These are phyloP conservation scores for Penicillium robsamsonii DNA, from an alignment of 495 filamentous ascomycete species.

Conservation along the genomic window DNA sequence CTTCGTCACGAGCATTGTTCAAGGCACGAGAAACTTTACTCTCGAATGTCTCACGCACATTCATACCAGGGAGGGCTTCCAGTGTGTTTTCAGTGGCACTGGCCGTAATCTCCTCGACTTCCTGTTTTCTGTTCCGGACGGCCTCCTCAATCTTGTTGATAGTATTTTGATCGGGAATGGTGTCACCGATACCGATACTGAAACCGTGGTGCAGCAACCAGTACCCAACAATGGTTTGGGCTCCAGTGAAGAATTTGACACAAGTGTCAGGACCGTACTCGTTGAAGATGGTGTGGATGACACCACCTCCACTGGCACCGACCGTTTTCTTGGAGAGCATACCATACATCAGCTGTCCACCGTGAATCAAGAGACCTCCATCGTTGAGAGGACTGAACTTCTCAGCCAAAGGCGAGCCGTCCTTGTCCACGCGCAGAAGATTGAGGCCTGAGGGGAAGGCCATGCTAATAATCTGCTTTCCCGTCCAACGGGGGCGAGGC, in stretches of 20 bases:
- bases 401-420: conserved; percentile 49
- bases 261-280: conserved; percentile 82
- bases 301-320: conserved; percentile 79
- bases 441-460: conserved; percentile 86
- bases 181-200: conserved; percentile 98
- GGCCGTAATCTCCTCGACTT: conserved; percentile 70
- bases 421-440: conserved; percentile 60
- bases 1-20: conserved; percentile 93
- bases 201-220: conserved; percentile 98
- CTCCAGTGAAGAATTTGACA: conserved; percentile 92
- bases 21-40: conserved; percentile 89
- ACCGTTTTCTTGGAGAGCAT: conserved; percentile 91
- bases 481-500: conserved; percentile 93
- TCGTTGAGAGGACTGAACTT: conserved; percentile 68
- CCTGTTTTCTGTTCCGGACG: conserved; percentile 73
- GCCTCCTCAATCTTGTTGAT: conserved; percentile 78
- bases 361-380: conserved; percentile 76
- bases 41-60: conserved; percentile 96
- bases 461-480: conserved; percentile 95
- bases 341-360: conserved; percentile 86
- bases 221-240: conserved; percentile 89
- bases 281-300: conserved; percentile 95
- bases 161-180: conserved; percentile 82
- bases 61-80: conserved; percentile 93
- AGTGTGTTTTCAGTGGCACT: conserved; percentile 80